Evolutionary conservation across 176 grass and related monocot genomes (phyloP), one percentile per base, ranked within the genome.

Genomic region (Poa annua): DNA sequence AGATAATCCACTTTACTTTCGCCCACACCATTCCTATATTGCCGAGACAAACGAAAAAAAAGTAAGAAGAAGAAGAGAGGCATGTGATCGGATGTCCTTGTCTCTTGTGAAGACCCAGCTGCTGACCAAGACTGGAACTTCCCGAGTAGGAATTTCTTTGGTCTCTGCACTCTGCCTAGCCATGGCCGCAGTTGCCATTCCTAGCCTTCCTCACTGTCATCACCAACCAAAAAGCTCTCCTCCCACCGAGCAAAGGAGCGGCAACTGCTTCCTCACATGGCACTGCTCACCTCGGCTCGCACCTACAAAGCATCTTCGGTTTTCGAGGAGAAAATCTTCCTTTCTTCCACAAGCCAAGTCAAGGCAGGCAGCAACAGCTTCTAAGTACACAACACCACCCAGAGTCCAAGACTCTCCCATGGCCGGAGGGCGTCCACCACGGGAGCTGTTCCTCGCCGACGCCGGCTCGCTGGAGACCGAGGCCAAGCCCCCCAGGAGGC

Each of bases 161-260:
- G 66, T 53, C 67, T 73, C 45, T 38, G 4, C 24, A 24, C 56
- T 54, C 77, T 74, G 66, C 47, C 15, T 8, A 57, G 20, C 53
- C 45, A 52, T 75, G 47, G 29, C 76, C 42, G 68, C 85, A 81
- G 78, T 71, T 86, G 64, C 78, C 77, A 56, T 86, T 86, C 57
- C 34, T 19, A 57, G 57, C 52, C 52, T 26, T 25, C n/a, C n/a
- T n/a, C n/a, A n/a, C n/a, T n/a, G n/a, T n/a, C 65, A 9, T 42
- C 41, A 71, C 59, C 48, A 53, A 75, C 72, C 48, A 53, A 53
- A n/a, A 33, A 20, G 24, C 70, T 32, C 45, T 3, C 70, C 15
- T 50, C 73, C 50, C 33, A 76, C 20, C 20, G 32, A 76, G 11
- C 50, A n/a, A n/a, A n/a, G n/a, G n/a, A 45, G 42, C 6, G 55